phyloP scores from a whole-genome alignment of 148 eudicot genomes.

The Cornus controversa region DNA sequence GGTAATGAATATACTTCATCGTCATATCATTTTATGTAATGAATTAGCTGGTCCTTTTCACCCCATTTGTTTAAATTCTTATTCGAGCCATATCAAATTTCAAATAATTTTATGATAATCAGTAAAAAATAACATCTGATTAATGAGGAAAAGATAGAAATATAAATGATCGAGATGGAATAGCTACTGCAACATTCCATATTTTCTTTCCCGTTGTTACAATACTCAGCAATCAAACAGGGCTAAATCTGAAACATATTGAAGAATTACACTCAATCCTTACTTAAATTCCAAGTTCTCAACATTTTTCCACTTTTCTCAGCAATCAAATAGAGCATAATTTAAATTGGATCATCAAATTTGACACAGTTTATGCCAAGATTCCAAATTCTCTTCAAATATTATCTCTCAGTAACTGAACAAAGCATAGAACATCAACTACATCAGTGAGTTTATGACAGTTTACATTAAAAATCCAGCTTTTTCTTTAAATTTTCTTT shows the following conservation, averaged over 20 bases:
- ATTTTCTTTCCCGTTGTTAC: background rate
- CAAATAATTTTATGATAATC: no score
- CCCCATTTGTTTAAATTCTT: no score
- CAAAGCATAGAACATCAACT: background rate
- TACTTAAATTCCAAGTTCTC: background rate
- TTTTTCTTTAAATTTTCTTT: no score
- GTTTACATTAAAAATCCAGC: no score
- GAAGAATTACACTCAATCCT: background rate
- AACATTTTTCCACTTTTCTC: background rate
- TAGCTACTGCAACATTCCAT: background rate
- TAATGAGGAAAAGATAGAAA: background rate
- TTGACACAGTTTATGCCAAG: background rate
- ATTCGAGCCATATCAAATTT: no score
- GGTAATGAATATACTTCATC: no score
- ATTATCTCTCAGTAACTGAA: background rate
- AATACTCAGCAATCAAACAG: background rate
- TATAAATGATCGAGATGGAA: background rate
- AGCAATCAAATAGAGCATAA: background rate
- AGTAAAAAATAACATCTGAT: background rate
- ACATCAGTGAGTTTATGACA: no score
- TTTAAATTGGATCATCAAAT: background rate
- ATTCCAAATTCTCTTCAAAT: background rate
- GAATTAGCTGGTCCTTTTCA: no score
- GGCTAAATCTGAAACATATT: background rate
- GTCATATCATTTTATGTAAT: no score